Base-by-base conservation (phyloP, 306 rosid species). In the Ziziphus jujuba region DNA sequence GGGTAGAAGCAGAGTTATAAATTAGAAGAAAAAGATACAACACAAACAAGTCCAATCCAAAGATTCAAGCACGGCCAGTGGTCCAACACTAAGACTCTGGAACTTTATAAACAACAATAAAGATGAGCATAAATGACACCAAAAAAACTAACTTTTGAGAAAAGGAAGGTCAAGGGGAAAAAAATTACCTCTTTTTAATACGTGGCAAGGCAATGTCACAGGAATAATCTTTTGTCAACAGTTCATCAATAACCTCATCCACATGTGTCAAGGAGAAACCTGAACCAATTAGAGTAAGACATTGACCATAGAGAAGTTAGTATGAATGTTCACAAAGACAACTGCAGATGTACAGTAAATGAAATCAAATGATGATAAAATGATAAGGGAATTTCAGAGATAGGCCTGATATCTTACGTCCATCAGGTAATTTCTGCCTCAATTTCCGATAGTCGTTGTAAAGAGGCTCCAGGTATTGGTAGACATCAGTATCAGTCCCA, bases 191-290 rank as follows among this genome's bases (percentile, higher is more conserved):
- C 71, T 76, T 95, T 82, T 95, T 95, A 47, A 90, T 76, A 28
- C 99, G 89, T 5, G 99, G 99, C 87, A 95, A 6, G 22, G 99
- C 97, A 82, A 95, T 76, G 75, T 95, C 99, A 35, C 97, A 95
- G 33, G 92, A 90, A 70, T 90, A 95, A 76, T 95, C 99, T 36
- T 12, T 89, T 2, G 90, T 90, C 60, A 95, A 82, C 81, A 95
- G 96, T 66, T 95, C 99, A 76, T 95, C 97, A 64, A 95, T 95
- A 63, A 90, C 90, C 87, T 95, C 99, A 79, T 95, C 99, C 76
- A 95, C 96, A 50, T 88, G 99, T 1, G 97, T 88, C 87, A 95
- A 84, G 24, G 79, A 0, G 77, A 82, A 95, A 52, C 77, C 99
- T 93, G 81, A 72, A 62, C 75, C 72, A 74, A 56, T 25, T 22